These are phyloP conservation scores for Andrographis paniculata DNA, from an alignment of 305 asterid species.

Conservation along the genomic window DNA sequence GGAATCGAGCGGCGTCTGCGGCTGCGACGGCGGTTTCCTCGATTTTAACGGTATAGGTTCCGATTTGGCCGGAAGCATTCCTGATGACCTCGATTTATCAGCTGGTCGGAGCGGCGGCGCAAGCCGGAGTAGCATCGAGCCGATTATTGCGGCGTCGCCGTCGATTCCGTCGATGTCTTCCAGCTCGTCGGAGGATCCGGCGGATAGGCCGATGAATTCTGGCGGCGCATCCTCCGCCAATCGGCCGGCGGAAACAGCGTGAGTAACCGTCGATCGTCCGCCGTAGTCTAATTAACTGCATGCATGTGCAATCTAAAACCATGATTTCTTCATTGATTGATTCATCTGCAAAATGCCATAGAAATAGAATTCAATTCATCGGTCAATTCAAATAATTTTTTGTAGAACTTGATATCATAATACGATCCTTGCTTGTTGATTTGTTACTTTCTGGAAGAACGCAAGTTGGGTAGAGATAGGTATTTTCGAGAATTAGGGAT, in stretches of 20 bases:
- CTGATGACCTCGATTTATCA: constrained; percentile 10
- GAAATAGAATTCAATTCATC: background rate
- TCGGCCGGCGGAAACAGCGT: constrained; percentile 53
- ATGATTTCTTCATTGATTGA: background rate
- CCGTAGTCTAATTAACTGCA: constrained; percentile 22
- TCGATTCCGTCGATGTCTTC: constrained; percentile 38
- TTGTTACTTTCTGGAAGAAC: constrained; percentile 24
- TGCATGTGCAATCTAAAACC: constrained; percentile 26
- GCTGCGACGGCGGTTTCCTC: constrained; percentile 16
- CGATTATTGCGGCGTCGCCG: constrained; percentile 17
- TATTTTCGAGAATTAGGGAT: constrained; percentile 15
- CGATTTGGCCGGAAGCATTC: constrained; percentile 15
- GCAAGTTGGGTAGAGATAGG: constrained; percentile 24
- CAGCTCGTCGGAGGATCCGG: constrained; percentile 58
- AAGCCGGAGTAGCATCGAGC: constrained; percentile 10
- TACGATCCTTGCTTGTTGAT: constrained; percentile 13
- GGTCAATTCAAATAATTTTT: background rate
- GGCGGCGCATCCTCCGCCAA: constrained; percentile 28
- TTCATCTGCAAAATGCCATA: background rate
- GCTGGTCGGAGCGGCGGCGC: constrained; percentile 9
- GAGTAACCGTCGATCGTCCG: constrained; percentile 33
- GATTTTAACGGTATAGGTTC: constrained; percentile 27
- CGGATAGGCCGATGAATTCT: constrained; percentile 49
- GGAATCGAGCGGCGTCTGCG: constrained; percentile 18
- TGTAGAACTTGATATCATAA: constrained; percentile 5